phyloP scores from a whole-genome alignment of 2,329 filamentous ascomycete genomes.

The Colletotrichum cuscutae region DNA sequence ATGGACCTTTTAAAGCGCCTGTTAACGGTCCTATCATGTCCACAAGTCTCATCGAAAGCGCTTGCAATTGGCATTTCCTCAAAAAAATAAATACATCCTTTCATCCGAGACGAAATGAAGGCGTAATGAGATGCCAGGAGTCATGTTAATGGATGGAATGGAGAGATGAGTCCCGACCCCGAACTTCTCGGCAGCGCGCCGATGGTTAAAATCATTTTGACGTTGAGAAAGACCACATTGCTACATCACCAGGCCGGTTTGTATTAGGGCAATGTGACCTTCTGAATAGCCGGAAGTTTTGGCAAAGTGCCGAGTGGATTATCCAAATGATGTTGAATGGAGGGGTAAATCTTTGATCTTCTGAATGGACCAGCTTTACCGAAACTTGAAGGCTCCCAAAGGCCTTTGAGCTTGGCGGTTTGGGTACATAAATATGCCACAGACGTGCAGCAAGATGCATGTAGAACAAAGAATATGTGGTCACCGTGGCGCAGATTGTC shows the following conservation, averaged over 20 bases:
- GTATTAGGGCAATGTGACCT: not conserved
- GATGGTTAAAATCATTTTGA: not conserved
- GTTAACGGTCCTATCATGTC: not conserved
- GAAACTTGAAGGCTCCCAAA: not conserved
- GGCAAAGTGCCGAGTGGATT: not conserved
- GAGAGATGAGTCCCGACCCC: not conserved
- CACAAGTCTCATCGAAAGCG: too few relatives aligned
- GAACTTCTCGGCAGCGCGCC: not conserved
- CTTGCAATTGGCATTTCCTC: not conserved
- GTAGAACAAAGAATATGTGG: not conserved
- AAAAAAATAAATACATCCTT: not conserved
- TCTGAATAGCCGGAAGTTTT: not conserved
- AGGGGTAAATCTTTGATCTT: not conserved
- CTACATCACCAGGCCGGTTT: not conserved
- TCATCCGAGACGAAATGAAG: not conserved
- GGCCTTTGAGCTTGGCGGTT: not conserved
- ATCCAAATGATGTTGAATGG: not conserved
- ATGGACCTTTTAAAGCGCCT: not conserved
- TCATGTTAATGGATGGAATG: not conserved
- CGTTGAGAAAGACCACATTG: not conserved
- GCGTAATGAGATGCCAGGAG: not conserved
- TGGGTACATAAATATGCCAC: not conserved
- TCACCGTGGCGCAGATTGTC: not conserved
- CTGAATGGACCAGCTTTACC: not conserved
- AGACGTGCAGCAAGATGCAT: not conserved